Percentiles rank a stretch among this genome's conserved stretches.
These are phyloP conservation scores for Penicillium chermesinum DNA, from an alignment of 495 filamentous ascomycete genomes.

Conservation along the genomic window DNA sequence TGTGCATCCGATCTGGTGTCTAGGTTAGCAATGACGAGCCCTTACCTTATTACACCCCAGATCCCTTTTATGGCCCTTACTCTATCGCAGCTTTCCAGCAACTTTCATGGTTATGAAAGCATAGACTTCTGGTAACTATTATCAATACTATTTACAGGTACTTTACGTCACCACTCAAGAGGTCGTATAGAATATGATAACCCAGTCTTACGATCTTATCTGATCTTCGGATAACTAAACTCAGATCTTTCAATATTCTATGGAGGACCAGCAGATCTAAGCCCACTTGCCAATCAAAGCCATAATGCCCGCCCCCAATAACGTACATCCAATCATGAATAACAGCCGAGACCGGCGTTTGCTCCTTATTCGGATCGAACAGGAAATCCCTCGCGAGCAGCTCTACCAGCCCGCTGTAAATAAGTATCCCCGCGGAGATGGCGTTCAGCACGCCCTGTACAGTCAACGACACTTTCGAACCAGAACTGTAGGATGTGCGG, in stretches of 20 bases:
- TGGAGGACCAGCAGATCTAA: too few relatives aligned
- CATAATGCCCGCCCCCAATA: conserved; percentile 34
- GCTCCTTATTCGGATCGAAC: conserved; percentile 32
- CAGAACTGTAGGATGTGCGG: conserved; percentile 32
- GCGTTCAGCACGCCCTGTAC: conserved; percentile 32
- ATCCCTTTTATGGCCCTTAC: too few relatives aligned
- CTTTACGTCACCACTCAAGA: too few relatives aligned
- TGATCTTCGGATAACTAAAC: not conserved
- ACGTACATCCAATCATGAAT: conserved; percentile 29
- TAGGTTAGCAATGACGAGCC: too few relatives aligned
- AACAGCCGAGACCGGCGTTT: conserved; percentile 25
- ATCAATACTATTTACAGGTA: too few relatives aligned
- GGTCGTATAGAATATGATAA: too few relatives aligned
- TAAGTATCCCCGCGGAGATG: conserved; percentile 33
- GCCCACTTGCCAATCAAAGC: conserved; percentile 38
- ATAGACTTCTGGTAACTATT: too few relatives aligned
- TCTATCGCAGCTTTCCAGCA: too few relatives aligned
- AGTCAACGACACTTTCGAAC: conserved; percentile 21
- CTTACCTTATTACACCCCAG: too few relatives aligned
- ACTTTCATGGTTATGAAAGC: too few relatives aligned
- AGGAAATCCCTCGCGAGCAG: conserved; percentile 36
- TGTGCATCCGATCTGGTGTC: conserved; percentile 19
- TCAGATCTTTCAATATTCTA: not conserved
- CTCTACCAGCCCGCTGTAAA: conserved; percentile 39
- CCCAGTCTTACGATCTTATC: not conserved